Percentiles rank a stretch among this genome's conserved stretches.
Evolutionary conservation across 495 filamentous ascomycete genomes (phyloP).

Genomic region (Cercophora newfieldiana): DNA sequence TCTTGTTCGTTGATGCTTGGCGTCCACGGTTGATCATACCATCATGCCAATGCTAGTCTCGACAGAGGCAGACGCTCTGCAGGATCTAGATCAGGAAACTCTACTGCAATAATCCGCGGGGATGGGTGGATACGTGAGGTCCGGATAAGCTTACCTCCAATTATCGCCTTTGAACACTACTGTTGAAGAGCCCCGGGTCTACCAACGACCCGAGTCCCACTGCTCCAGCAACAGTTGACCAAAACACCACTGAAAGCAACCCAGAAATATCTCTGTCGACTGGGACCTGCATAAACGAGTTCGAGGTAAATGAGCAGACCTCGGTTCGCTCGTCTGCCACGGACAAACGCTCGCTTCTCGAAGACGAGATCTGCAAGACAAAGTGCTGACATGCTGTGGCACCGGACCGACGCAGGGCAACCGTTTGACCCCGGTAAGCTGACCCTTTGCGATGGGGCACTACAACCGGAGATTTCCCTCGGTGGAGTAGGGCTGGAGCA

Average conservation of each 20-base stretch:
- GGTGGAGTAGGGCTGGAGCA: neutral
- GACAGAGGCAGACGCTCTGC: neutral
- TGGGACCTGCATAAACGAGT: neutral
- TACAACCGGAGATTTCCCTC: neutral
- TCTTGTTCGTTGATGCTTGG: neutral
- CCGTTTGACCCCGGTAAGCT: slow-evolving; percentile 1
- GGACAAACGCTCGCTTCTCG: neutral
- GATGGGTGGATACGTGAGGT: neutral
- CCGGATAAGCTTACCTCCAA: neutral
- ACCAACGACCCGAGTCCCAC: neutral
- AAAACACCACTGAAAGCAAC: neutral
- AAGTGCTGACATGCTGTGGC: slow-evolving; percentile 5
- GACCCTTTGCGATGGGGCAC: neutral
- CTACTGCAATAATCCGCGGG: neutral
- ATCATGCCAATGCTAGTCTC: neutral
- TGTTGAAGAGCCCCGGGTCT: neutral
- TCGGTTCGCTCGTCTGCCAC: neutral
- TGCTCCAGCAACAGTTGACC: neutral
- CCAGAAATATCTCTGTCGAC: neutral
- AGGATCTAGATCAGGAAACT: neutral
- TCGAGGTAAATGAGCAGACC: neutral
- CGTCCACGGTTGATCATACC: neutral
- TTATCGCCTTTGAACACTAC: neutral
- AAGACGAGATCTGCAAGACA: neutral
- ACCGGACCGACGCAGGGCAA: neutral